phyloP scores from a whole-genome alignment of 2,329 filamentous ascomycete species.

The Fonsecaea pedrosoi region DNA sequence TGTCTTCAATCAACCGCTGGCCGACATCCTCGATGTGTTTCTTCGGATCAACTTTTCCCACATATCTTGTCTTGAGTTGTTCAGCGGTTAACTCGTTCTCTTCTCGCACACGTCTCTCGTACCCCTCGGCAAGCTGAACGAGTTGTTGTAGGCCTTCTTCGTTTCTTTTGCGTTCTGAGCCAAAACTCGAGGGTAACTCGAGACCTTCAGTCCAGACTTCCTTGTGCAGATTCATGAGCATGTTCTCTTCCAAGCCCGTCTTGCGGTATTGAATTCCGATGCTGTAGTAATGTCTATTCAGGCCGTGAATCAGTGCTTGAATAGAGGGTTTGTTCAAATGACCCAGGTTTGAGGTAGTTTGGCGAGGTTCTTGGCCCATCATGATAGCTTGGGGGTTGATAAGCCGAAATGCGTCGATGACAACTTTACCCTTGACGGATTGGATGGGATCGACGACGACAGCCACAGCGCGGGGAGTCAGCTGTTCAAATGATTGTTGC shows the following conservation, averaged over 20 bases:
- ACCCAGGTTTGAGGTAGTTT: slow-evolving; percentile 96
- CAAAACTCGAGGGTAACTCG: slow-evolving; percentile 97
- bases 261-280: slow-evolving; percentile 99
- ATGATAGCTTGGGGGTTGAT: slow-evolving; percentile 98
- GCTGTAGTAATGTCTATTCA: slow-evolving; percentile 99
- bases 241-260: slow-evolving; percentile 96
- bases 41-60: slow-evolving; percentile 98
- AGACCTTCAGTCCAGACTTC: slow-evolving; percentile 98
- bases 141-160: slow-evolving; percentile 87
- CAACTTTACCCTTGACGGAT: slow-evolving; percentile 99
- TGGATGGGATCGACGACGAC: slow-evolving; percentile 99
- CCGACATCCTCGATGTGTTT: slow-evolving; percentile 98
- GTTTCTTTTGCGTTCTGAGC: slow-evolving; percentile 80
- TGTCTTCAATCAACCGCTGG: slow-evolving; percentile 97
- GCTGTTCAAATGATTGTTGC: slow-evolving; percentile 99
- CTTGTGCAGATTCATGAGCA: slow-evolving; percentile 99
- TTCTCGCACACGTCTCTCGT: slow-evolving; percentile 98
- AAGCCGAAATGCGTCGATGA: slow-evolving; percentile 97
- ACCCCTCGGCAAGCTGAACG: slow-evolving; percentile 88
- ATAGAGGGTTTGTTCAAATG: slow-evolving; percentile 99
- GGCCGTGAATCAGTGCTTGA: slow-evolving; percentile 94
- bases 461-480: slow-evolving; percentile 93
- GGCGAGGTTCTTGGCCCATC: slow-evolving; percentile 95
- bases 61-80: slow-evolving; percentile 97
- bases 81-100: slow-evolving; percentile 97